phyloP scores from a whole-genome alignment of 176 grass and related monocot genomes.

The Pontederia crassipes region DNA sequence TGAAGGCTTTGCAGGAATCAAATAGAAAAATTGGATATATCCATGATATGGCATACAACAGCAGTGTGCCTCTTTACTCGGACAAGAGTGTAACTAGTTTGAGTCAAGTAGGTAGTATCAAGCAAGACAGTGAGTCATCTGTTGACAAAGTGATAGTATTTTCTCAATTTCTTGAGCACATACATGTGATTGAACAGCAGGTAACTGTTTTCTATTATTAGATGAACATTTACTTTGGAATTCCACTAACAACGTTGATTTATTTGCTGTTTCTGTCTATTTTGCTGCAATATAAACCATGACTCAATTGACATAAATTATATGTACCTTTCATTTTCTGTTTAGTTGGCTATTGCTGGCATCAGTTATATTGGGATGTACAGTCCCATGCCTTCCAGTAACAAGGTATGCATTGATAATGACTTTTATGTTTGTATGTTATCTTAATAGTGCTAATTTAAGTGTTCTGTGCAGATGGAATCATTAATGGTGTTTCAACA shows the following conservation, averaged over 20 bases:
- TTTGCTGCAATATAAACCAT: neutral
- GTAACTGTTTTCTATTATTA: slow-evolving; percentile 17
- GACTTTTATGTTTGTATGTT: neutral
- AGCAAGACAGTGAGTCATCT: slow-evolving; percentile 16
- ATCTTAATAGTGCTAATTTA: neutral
- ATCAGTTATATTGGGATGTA: slow-evolving; percentile 86
- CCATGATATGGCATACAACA: slow-evolving; percentile 20
- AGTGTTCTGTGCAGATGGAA: slow-evolving; percentile 50
- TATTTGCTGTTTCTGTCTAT: too few species aligned
- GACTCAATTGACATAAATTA: neutral
- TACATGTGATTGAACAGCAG: slow-evolving; percentile 90
- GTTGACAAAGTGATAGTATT: slow-evolving; percentile 93
- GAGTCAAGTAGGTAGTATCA: slow-evolving; percentile 22
- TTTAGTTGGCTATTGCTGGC: slow-evolving; percentile 69
- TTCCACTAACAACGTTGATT: too few species aligned
- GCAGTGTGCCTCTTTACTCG: slow-evolving; percentile 23
- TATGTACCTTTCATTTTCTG: slow-evolving; percentile 20
- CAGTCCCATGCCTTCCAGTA: slow-evolving; percentile 78
- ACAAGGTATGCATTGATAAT: slow-evolving; percentile 40
- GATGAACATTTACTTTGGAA: too few species aligned
- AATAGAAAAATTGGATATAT: slow-evolving; percentile 31
- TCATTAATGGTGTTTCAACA: slow-evolving; percentile 66
- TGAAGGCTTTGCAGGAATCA: slow-evolving; percentile 52
- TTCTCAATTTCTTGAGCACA: slow-evolving; percentile 97
- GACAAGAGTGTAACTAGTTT: slow-evolving; percentile 2